Conservation (phyloP, 345 rosid species). For the Jatropha curcas region DNA sequence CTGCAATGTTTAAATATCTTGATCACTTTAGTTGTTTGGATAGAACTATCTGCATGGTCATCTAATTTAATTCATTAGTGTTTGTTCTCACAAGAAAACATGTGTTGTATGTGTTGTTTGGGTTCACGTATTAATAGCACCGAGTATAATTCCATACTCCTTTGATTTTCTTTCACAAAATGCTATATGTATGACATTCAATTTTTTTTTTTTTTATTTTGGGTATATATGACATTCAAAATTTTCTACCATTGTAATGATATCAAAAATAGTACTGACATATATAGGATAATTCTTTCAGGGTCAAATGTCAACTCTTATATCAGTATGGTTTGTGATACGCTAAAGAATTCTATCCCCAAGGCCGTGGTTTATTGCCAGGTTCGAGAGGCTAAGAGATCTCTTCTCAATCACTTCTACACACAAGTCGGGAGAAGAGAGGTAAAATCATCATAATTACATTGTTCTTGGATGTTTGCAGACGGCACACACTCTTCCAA, state of each 20-base stretch:
- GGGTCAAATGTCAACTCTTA: conserved; percentile 93
- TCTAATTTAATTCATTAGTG: background rate
- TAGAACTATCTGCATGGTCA: background rate
- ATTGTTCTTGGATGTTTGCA: background rate
- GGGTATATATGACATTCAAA: background rate
- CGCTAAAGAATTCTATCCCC: conserved; percentile 83
- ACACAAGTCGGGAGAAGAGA: conserved; percentile 88
- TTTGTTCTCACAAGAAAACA: background rate
- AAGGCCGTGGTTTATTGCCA: conserved; percentile 97
- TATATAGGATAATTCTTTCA: conserved; percentile 29
- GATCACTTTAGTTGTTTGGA: background rate
- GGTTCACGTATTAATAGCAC: background rate
- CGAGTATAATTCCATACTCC: background rate
- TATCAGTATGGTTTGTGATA: conserved; percentile 91
- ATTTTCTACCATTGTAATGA: background rate
- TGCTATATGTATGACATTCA: background rate
- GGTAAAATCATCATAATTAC: conserved; percentile 45
- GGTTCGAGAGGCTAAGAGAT: conserved; percentile 91
- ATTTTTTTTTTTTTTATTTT: too few species aligned
- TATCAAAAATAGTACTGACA: conserved; percentile 16
- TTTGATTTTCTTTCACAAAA: background rate
- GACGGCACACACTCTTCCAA: background rate
- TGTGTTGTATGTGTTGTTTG: background rate
- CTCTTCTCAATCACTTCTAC: conserved; percentile 80
- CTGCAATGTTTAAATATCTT: background rate